Evolutionary conservation across 257 asterid species (phyloP).

Genomic region (Echites panduratus): DNA sequence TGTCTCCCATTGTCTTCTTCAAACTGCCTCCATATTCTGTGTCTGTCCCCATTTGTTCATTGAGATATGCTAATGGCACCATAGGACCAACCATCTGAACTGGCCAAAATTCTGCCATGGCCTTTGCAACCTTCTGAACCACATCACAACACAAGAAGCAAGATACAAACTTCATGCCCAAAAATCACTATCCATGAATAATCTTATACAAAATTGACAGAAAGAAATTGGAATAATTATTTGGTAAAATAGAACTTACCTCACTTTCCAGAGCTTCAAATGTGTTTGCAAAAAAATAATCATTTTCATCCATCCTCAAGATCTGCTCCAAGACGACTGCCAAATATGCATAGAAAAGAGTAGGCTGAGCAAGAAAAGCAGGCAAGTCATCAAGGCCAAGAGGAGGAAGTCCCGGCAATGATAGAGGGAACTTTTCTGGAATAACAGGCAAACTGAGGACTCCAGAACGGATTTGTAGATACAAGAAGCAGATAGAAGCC

Average conservation of each 20-base stretch:
- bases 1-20: background rate
- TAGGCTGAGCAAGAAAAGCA: slow-evolving; percentile 39
- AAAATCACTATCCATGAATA: background rate
- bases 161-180: background rate
- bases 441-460: slow-evolving; percentile 39
- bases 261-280: slow-evolving; percentile 26
- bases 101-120: slow-evolving; percentile 11
- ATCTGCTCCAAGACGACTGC: slow-evolving; percentile 52
- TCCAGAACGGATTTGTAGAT: slow-evolving; percentile 41
- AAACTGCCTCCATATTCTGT: slow-evolving; percentile 12
- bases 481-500: slow-evolving; percentile 43
- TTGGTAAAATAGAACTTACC: background rate
- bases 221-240: background rate
- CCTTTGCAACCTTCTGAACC: slow-evolving; percentile 5
- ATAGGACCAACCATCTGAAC: slow-evolving; percentile 16
- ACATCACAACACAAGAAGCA: background rate
- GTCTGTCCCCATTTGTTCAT: background rate
- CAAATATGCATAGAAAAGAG: slow-evolving; percentile 52
- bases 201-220: background rate
- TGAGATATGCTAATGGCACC: slow-evolving; percentile 8
- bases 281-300: slow-evolving; percentile 47
- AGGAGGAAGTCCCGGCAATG: slow-evolving; percentile 45
- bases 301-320: slow-evolving; percentile 39
- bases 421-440: slow-evolving; percentile 22
- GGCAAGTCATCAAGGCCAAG: slow-evolving; percentile 44